Evolutionary conservation across 129 eudicot genomes (phyloP).

Genomic region (Ambrosia trifida): DNA sequence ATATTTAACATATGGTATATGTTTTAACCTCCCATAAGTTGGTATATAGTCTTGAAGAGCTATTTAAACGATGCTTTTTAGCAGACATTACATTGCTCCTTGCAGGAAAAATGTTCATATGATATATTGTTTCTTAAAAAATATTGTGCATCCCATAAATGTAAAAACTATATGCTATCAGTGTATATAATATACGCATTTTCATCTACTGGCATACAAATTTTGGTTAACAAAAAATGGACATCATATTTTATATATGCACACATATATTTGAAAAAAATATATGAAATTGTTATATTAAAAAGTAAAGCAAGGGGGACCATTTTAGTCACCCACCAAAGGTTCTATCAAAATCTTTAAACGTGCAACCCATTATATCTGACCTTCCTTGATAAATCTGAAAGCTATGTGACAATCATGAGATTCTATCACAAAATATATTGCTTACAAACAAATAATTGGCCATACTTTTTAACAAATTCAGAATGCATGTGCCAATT

Average conservation of each 20-base stretch:
- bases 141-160: no score
- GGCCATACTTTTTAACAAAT: not conserved
- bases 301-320: constrained; percentile 36
- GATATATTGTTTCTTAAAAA: no score
- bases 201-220: no score
- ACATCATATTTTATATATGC: not conserved
- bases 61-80: no score
- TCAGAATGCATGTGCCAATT: constrained; percentile 8
- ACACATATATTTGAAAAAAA: not conserved
- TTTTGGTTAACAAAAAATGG: not conserved
- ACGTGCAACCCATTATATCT: constrained; percentile 23
- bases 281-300: constrained; percentile 18
- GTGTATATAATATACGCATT: no score
- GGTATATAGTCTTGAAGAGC: no score
- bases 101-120: no score
- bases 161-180: not conserved
- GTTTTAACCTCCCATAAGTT: no score
- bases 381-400: constrained; percentile 15
- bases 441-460: not conserved
- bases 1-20: no score
- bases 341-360: constrained; percentile 5
- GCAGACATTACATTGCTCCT: no score
- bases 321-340: constrained; percentile 4
- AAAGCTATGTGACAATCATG: constrained; percentile 33
- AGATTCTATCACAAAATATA: constrained; percentile 3